Evolutionary conservation across 2,329 filamentous ascomycete genomes (phyloP).

Genomic region (Nigrospora sphaerica): DNA sequence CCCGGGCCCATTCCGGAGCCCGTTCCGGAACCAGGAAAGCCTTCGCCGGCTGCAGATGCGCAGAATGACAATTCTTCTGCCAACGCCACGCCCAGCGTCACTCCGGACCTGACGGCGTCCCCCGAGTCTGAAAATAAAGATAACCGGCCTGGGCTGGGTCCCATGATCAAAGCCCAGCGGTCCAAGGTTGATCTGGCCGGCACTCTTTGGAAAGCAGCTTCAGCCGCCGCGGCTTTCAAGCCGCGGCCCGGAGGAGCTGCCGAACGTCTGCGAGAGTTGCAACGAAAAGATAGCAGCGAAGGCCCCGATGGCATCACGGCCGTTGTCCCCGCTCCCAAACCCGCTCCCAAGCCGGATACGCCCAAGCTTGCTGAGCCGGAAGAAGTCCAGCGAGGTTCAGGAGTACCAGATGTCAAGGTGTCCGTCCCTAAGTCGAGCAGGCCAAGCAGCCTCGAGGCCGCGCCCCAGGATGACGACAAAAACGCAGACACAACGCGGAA

Average conservation of each 20-base stretch:
- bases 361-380: slow-evolving; percentile 24
- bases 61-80: slow-evolving; percentile 7
- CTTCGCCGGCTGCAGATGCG: slow-evolving; percentile 15
- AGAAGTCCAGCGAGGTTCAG: slow-evolving; percentile 24
- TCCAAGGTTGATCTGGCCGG: slow-evolving; percentile 68
- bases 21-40: not conserved
- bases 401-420: slow-evolving; percentile 52
- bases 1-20: slow-evolving; percentile 22
- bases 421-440: slow-evolving; percentile 39
- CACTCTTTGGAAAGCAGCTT: slow-evolving; percentile 73
- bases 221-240: slow-evolving; percentile 68
- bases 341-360: slow-evolving; percentile 29
- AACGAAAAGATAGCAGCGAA: slow-evolving; percentile 48
- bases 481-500: slow-evolving; percentile 25
- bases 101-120: not conserved
- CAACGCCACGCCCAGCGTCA: slow-evolving; percentile 1
- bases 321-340: slow-evolving; percentile 69
- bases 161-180: slow-evolving; percentile 81
- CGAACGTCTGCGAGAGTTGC: slow-evolving; percentile 62
- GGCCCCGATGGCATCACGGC: slow-evolving; percentile 85
- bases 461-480: slow-evolving; percentile 22
- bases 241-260: slow-evolving; percentile 82
- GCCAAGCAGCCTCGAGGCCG: slow-evolving; percentile 31
- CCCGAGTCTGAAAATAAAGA: slow-evolving; percentile 25
- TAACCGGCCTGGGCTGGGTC: slow-evolving; percentile 68